phyloP scores from a whole-genome alignment of 192 early-diverging fungal species.

The Backusella circina region DNA sequence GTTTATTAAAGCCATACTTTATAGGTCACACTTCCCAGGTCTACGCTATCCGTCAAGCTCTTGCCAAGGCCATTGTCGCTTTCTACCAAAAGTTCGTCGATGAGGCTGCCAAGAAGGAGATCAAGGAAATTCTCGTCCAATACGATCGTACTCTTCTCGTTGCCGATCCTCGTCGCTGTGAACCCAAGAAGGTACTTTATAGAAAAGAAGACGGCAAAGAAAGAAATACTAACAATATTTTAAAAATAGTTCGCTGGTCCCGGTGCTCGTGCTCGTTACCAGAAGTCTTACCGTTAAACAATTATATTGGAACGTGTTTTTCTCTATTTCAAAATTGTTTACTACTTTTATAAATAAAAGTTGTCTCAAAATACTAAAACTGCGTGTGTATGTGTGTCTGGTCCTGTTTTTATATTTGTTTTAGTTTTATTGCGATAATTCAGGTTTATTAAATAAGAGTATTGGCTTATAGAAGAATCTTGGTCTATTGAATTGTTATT shows the following conservation, averaged over 20 bases:
- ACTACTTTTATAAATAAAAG: background rate
- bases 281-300: background rate
- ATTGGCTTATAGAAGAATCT: background rate
- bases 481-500: too few relatives aligned
- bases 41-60: slow-evolving; percentile 97
- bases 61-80: slow-evolving; percentile 98
- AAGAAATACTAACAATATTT: background rate
- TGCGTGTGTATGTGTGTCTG: background rate
- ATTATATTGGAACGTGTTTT: background rate
- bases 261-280: background rate
- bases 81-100: slow-evolving; percentile 99
- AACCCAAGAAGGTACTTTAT: slow-evolving; percentile 86
- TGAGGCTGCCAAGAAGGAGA: slow-evolving; percentile 99
- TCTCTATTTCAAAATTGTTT: background rate
- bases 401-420: background rate
- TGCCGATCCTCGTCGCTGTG: slow-evolving; percentile 97
- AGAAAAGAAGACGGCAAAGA: background rate
- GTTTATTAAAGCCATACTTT: background rate
- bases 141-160: slow-evolving; percentile 99
- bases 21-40: slow-evolving; percentile 89
- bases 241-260: background rate
- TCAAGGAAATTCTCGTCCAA: slow-evolving; percentile 85
- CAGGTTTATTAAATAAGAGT: background rate
- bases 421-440: background rate
- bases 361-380: background rate